A percentile compares a stretch with the other conserved stretches of the same genome.
phyloP scores from a whole-genome alignment of 176 grass and related monocot genomes.

The Neostapfia colusana region DNA sequence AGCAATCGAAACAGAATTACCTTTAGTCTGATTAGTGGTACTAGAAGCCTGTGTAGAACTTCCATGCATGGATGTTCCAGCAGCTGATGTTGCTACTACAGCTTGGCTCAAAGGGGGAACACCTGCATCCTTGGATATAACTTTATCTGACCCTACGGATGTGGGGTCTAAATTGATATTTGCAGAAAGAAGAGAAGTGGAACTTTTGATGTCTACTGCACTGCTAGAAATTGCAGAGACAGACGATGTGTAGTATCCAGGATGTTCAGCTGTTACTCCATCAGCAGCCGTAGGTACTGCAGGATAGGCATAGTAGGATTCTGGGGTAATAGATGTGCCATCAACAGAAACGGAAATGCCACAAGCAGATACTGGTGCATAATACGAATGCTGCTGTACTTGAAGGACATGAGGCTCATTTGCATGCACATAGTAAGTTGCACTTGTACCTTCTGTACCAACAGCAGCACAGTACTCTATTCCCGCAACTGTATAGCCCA shows the following conservation, averaged over 20 bases:
- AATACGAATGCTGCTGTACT: constrained; percentile 53
- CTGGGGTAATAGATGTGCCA: constrained; percentile 41
- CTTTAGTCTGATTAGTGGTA: constrained; percentile 64
- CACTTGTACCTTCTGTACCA: constrained; percentile 47
- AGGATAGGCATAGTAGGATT: constrained; percentile 60
- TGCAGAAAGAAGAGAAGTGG: constrained; percentile 29
- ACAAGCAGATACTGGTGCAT: constrained; percentile 53
- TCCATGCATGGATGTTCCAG: constrained; percentile 41
- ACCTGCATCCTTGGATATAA: constrained; percentile 45
- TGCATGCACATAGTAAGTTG: constrained; percentile 60
- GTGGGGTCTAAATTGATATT: constrained; percentile 28
- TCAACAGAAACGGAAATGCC: constrained; percentile 56
- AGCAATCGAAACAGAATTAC: constrained; percentile 38
- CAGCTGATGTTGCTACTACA: constrained; percentile 35
- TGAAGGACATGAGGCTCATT: constrained; percentile 53
- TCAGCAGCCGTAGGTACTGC: constrained; percentile 25
- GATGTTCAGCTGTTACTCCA: constrained; percentile 39
- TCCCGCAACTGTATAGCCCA: constrained; percentile 55
- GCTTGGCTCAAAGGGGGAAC: constrained; percentile 36
- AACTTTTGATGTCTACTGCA: constrained; percentile 45
- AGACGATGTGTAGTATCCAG: constrained; percentile 61
- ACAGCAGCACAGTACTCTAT: constrained; percentile 65
- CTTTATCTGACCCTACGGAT: constrained; percentile 32
- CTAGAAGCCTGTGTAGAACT: constrained; percentile 50
- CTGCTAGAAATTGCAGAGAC: constrained; percentile 43